phyloP scores from a whole-genome alignment of 1,139 yeast genomes.

The Entelexis sorbosivorans region DNA sequence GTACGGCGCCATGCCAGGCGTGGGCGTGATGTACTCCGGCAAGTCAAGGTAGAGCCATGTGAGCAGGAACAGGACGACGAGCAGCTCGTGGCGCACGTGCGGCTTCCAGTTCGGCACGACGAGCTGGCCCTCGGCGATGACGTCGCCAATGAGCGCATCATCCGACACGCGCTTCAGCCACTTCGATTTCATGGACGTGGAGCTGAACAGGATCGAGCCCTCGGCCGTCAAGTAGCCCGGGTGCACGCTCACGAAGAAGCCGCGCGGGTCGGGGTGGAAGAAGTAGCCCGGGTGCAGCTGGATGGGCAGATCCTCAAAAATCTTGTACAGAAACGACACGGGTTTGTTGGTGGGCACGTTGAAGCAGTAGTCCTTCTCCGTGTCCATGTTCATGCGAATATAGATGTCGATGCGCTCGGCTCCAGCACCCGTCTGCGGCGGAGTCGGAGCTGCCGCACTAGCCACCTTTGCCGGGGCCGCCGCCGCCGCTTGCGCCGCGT shows the following conservation, averaged over 20 bases:
- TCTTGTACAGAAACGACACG: slow-evolving; percentile 47
- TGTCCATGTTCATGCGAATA: slow-evolving; percentile 73
- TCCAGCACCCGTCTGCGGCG: neutral
- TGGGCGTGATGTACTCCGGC: slow-evolving; percentile 79
- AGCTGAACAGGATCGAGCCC: slow-evolving; percentile 64
- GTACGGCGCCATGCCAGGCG: slow-evolving; percentile 84
- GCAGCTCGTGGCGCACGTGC: slow-evolving; percentile 40
- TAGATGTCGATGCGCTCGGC: slow-evolving; percentile 47
- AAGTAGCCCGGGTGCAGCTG: slow-evolving; percentile 71
- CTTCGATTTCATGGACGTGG: slow-evolving; percentile 42
- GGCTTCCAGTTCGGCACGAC: slow-evolving; percentile 69
- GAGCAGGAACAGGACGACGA: slow-evolving; percentile 39
- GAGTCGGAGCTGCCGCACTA: no score
- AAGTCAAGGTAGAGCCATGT: slow-evolving; percentile 86
- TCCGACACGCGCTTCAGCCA: slow-evolving; percentile 38
- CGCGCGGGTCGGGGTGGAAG: slow-evolving; percentile 51
- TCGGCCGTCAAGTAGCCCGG: slow-evolving; percentile 82
- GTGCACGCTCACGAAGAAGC: slow-evolving; percentile 53
- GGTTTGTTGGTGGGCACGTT: slow-evolving; percentile 46
- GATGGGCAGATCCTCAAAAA: slow-evolving; percentile 59
- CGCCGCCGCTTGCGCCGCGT: neutral
- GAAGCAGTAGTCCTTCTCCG: slow-evolving; percentile 84
- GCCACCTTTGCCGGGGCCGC: neutral
- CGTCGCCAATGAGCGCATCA: slow-evolving; percentile 34
- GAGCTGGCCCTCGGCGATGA: slow-evolving; percentile 84